A percentile compares a stretch with the other conserved stretches of the same genome.
Evolutionary conservation across 371 early-diverging fungal genomes (phyloP).

Genomic region (Rhizopus microsporus): DNA sequence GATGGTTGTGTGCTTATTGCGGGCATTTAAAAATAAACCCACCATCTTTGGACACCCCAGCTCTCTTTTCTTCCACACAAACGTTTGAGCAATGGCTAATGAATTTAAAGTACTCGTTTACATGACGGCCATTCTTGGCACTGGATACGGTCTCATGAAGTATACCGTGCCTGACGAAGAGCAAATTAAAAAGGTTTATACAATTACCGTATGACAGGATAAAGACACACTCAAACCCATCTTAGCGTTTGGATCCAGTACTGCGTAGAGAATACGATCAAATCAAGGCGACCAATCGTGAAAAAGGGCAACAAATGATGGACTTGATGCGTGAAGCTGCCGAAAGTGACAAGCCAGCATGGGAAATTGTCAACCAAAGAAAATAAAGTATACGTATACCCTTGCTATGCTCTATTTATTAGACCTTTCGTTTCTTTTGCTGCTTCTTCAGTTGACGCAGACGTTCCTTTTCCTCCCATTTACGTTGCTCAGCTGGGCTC

Average conservation of each 20-base stretch:
- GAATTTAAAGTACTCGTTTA: constrained; percentile 41
- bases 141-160: constrained; percentile 49
- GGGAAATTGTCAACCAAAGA: constrained; percentile 28
- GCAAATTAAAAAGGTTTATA: constrained; percentile 39
- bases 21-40: neutral
- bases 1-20: neutral
- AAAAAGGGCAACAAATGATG: constrained; percentile 32
- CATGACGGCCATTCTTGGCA: constrained; percentile 41
- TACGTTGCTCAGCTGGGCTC: constrained; percentile 71
- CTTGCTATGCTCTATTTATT: constrained; percentile 15
- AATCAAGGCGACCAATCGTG: constrained; percentile 23
- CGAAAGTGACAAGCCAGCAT: constrained; percentile 38
- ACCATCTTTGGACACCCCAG: constrained; percentile 8
- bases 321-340: constrained; percentile 45
- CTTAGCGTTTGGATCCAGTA: constrained; percentile 39
- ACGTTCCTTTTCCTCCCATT: constrained; percentile 76
- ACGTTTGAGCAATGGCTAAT: constrained; percentile 30
- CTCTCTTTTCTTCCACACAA: constrained; percentile 2
- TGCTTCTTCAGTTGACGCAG: constrained; percentile 63
- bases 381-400: neutral
- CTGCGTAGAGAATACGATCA: constrained; percentile 37
- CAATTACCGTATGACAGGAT: neutral
- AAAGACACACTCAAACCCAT: neutral
- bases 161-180: constrained; percentile 51
- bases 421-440: constrained; percentile 52